Conservation (phyloP, 2,329 filamentous ascomycete species). For the Apiospora arundinis region DNA sequence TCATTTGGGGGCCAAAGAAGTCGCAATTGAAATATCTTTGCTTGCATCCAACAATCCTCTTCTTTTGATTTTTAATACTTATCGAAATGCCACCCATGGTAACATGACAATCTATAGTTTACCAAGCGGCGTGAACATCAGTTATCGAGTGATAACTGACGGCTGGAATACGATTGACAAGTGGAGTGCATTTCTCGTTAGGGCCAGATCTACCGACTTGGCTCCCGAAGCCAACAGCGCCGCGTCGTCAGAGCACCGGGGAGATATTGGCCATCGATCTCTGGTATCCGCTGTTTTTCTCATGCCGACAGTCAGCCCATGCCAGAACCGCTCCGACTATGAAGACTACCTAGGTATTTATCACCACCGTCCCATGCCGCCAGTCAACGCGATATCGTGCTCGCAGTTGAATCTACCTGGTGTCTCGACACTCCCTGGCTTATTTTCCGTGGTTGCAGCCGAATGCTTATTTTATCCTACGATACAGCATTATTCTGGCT, state of each 20-base stretch:
- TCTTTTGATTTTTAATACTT: too few relatives aligned
- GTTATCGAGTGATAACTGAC: background rate
- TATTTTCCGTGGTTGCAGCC: background rate
- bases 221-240: fast-evolving
- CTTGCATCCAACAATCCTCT: too few relatives aligned
- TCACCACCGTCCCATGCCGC: background rate
- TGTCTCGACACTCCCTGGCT: background rate
- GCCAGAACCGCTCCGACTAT: background rate
- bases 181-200: too few relatives aligned
- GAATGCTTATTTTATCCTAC: background rate
- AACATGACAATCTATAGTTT: background rate
- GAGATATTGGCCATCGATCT: background rate
- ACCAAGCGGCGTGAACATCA: background rate
- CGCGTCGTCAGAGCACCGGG: background rate
- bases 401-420: background rate
- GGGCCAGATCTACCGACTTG: background rate
- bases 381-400: background rate
- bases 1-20: too few relatives aligned
- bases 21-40: too few relatives aligned
- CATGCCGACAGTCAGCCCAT: background rate
- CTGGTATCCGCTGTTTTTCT: background rate
- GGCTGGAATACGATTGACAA: background rate
- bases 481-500: background rate
- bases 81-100: too few relatives aligned
- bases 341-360: background rate